Conservation (phyloP, 768 basidiomycete species). For the Rhodotorula toruloides region DNA sequence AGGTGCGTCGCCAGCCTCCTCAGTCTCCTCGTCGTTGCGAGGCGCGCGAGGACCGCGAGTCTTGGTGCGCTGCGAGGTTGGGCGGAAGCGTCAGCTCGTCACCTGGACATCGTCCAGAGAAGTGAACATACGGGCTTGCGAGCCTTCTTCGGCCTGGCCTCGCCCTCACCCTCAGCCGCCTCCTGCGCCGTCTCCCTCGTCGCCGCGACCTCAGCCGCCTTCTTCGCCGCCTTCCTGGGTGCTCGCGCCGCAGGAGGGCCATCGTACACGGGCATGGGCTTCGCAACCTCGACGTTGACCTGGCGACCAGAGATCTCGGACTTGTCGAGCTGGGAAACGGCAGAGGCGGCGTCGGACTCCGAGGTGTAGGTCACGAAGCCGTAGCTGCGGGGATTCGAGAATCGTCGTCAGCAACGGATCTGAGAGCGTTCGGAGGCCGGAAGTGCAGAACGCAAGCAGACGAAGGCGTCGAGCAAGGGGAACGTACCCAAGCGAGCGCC, state of each 20-base stretch:
- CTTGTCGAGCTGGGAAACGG: constrained; percentile 78
- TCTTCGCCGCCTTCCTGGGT: constrained; percentile 19
- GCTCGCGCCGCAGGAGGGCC: constrained; percentile 21
- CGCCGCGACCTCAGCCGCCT: constrained; percentile 23
- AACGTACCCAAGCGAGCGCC: constrained; percentile 36
- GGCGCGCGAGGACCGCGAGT: constrained; percentile 28
- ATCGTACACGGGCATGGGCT: constrained; percentile 52
- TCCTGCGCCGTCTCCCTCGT: constrained; percentile 71
- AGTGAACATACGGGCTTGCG: constrained; percentile 30
- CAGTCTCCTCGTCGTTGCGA: constrained; percentile 37
- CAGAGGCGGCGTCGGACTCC: constrained; percentile 75
- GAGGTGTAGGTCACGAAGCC: constrained; percentile 82
- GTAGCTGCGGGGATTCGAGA: constrained; percentile 53
- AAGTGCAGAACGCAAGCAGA: background rate
- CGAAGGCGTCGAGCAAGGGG: too few relatives aligned
- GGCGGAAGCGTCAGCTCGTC: background rate
- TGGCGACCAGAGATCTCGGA: constrained; percentile 80
- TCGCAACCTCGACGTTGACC: constrained; percentile 88
- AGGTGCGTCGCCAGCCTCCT: constrained; percentile 38
- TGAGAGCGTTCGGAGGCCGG: accelerated
- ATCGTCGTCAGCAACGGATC: background rate
- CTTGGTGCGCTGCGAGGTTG: constrained; percentile 27
- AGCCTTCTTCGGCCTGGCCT: constrained; percentile 58
- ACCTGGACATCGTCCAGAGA: too few relatives aligned
- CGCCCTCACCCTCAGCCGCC: constrained; percentile 45